Evolutionary conservation across 2,329 filamentous ascomycete genomes (phyloP), one percentile per base, ranked within the genome.

Genomic region (Trichoderma lentiforme): DNA sequence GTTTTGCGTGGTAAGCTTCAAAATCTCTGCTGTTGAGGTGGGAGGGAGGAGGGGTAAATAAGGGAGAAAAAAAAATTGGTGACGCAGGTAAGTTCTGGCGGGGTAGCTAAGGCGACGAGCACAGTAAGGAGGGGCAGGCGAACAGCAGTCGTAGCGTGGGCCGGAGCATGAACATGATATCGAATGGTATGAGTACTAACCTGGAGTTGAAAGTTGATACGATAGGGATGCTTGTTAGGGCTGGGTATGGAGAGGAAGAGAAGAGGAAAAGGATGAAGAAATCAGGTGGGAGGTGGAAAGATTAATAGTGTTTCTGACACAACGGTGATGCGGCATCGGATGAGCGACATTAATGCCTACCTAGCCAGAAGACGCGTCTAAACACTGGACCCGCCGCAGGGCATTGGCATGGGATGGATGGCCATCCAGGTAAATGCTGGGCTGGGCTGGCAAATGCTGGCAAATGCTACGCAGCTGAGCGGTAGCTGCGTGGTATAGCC

Each of bases 1-100:
- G 21, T 9, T n/a, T 21, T 73, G 68, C 64, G 71, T 75, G 73
- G 74, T 73, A 73, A 77, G 75, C 71, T 67, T 60, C 9, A 57
- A 30, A 28, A 28, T 28, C 32, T 39, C 51, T 70, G 58, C 47
- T 47, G 15, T n/a, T 14, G 73, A 69, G 74, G 74, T 73, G 73
- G 43, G 62, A 71, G 66, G 73, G 73, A 73, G 75, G 75, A 74
- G 74, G 56, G 68, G 56, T 58, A 62, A 57, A 57, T 60, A 77
- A 62, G 74, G 47, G 47, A 53, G 21, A 75, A 75, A 74, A 72
- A 75, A 70, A 62, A 62, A 60, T 30, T 60, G 66, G 58, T 72
- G 71, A 70, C 57, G 71, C 53, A 64, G 26, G 53, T 9, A 62
- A 39, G 34, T 15, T 26, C 43, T 63, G 66, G 71, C 71, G 71